phyloP scores from a whole-genome alignment of 148 eudicot genomes.

The Drosera capensis region DNA sequence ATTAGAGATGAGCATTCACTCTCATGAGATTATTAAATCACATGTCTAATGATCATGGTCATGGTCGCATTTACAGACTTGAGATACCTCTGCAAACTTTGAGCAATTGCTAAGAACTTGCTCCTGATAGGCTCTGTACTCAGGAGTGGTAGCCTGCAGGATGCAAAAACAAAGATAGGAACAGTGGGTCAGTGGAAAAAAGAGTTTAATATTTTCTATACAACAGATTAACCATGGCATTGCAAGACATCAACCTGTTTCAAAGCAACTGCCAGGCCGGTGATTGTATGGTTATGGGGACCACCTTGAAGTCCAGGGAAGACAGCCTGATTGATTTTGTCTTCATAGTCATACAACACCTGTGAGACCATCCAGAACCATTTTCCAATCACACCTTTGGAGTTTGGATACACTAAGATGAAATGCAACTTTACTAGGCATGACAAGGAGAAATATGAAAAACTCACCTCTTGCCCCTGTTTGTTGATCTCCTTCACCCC shows the following conservation, averaged over 20 bases:
- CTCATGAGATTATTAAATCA: constrained; percentile 8
- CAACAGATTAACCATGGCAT: too few species aligned
- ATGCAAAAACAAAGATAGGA: not conserved
- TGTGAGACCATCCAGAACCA: constrained; percentile 12
- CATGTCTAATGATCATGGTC: too few species aligned
- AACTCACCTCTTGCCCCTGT: constrained; percentile 33
- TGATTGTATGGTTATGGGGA: constrained; percentile 39
- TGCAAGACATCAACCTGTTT: constrained; percentile 26
- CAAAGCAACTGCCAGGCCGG: constrained; percentile 39
- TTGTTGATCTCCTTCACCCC: constrained; percentile 55
- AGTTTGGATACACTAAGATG: not conserved
- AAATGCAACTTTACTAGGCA: too few species aligned
- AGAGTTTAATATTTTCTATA: too few species aligned
- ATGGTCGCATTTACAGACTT: not conserved
- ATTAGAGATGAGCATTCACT: constrained; percentile 27
- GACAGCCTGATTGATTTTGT: constrained; percentile 37
- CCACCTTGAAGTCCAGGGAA: constrained; percentile 51
- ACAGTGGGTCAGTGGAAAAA: too few species aligned
- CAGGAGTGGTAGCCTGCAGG: constrained; percentile 52
- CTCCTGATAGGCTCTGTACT: constrained; percentile 46
- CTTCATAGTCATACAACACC: constrained; percentile 52
- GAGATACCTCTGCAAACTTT: constrained; percentile 76
- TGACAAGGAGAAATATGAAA: not conserved
- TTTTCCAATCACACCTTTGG: constrained; percentile 11
- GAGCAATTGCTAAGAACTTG: constrained; percentile 66